Evolutionary conservation across 768 basidiomycete species (phyloP), one percentile per base, ranked within the genome.

Genomic region (Asterophora parasitica): DNA sequence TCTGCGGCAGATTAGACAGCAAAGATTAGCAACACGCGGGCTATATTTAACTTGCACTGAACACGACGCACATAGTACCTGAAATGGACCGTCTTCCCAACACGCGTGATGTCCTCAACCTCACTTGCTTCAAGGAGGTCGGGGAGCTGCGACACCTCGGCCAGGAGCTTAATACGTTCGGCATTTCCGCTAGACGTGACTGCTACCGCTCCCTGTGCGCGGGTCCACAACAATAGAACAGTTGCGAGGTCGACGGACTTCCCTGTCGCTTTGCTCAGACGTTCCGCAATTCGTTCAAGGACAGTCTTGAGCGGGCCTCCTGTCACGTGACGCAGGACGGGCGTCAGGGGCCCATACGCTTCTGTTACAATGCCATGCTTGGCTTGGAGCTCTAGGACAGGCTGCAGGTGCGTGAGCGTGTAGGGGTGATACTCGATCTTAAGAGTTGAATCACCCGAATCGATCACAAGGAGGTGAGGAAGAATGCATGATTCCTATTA

Each of bases 391-490:
- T 56, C 63, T 19, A 72, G 54, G 7, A 72, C 48, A 7, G 69
- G 68, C 28, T 63, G 52, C 9, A 68, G 62, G 39, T 69, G 66
- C 2, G 57, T 49, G 2, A 70, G 57, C 3, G 58, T 51, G 50
- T 68, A 69, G 0, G 70, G 70, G 36, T 69, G 68, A 42, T 61
- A 69, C 50, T 72, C 70, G 41, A 70, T 48, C 69, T 70, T 30
- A 20, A 17, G 28, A 12, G 19, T 30, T 30, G 10, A 5, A 30
- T 30, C n/a, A n/a, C n/a, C n/a, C n/a, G n/a, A n/a, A n/a, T n/a
- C n/a, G n/a, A 8, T 26, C 4, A 26, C 9, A 26, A 26, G 20
- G 38, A 11, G 17, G 19, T 26, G 4, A 39, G 20, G 44, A 13
- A 13, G 32, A 16, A 32, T 27, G 23, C 12, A n/a, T n/a, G 12